Base-by-base conservation (phyloP, 148 eudicot species). In the Arbutus unedo region DNA sequence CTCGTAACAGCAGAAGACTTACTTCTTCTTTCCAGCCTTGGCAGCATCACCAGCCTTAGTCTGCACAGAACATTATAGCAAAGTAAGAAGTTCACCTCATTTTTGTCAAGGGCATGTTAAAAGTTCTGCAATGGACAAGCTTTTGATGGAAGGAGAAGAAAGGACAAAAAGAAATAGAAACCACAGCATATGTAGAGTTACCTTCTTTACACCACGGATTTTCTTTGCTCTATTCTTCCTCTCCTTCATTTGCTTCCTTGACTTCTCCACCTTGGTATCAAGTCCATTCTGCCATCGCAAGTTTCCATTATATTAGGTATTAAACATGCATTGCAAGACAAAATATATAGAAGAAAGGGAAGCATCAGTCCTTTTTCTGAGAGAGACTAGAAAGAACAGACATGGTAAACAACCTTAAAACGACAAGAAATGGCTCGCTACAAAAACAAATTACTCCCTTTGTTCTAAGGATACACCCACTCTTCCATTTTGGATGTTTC, bases 181-280 rank as follows among this genome's bases (percentile, higher is more conserved):
- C 67, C 38, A 31, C 1, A 21, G 70, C n/a, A 23, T 21, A 64
- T 23, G 70, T 9, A 23, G 68, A 64, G 41, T 23, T 87, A 92
- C 95, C 94, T 93, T 93, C 91, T 93, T 93, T n/a, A 93, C 94
- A 85, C 98, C 98, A 51, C 98, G 93, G 50, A 93, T 86, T 88
- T 92, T 93, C 93, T 89, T 93, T 1, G 98, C 87, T 73, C 98
- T 91, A 83, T 93, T 93, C 91, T 93, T 93, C 85, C 98, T 86
- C 84, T 93, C 98, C 89, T 93, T 92, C 88, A 93, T 51, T 79
- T 93, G 97, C 62, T 93, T 93, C 88, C 97, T 93, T 0, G 97
- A 93, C 85, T 90, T 93, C 88, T 91, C 97, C 38, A 93, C 80
- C 93, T 91, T 93, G 81, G 95, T 93, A 75, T 84, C 95, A 72